A percentile compares a stretch with the other conserved stretches of the same genome.
Evolutionary conservation across 2,329 filamentous ascomycete species (phyloP).

Genomic region (Botrytis sinoallii): DNA sequence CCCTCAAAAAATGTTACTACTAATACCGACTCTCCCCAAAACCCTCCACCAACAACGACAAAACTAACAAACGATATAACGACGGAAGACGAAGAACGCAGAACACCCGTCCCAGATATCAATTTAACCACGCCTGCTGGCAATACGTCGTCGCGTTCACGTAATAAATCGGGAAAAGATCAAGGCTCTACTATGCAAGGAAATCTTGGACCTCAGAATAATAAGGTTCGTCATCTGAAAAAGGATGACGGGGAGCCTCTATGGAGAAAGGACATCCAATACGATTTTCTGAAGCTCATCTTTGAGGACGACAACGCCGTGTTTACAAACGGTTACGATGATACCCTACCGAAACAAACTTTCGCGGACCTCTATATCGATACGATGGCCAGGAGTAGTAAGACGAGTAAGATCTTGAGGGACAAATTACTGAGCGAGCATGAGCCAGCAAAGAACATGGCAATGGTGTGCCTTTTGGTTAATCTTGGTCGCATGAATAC

Average conservation of each 20-base stretch:
- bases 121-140: constrained; percentile 25
- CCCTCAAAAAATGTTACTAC: constrained; percentile 33
- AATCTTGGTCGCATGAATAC: constrained; percentile 99
- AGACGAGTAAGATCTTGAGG: constrained; percentile 96
- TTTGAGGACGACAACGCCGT: constrained; percentile 72
- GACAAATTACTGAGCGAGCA: constrained; percentile 93
- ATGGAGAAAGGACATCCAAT: constrained; percentile 85
- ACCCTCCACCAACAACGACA: constrained; percentile 27
- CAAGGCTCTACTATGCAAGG: constrained; percentile 30
- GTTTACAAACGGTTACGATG: constrained; percentile 83
- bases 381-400: constrained; percentile 97
- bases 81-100: constrained; percentile 36
- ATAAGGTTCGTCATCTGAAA: constrained; percentile 79
- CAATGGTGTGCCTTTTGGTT: constrained; percentile 96
- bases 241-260: constrained; percentile 85
- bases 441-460: constrained; percentile 93
- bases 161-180: constrained; percentile 26
- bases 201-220: constrained; percentile 20
- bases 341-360: constrained; percentile 59
- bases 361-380: constrained; percentile 98
- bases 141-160: constrained; percentile 27
- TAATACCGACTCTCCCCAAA: constrained; percentile 28
- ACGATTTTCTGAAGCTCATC: constrained; percentile 76
- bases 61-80: constrained; percentile 30
- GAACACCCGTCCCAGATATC: constrained; percentile 29